Base-by-base conservation (phyloP, 179 eudicot genomes). In the Spinacia oleracea region DNA sequence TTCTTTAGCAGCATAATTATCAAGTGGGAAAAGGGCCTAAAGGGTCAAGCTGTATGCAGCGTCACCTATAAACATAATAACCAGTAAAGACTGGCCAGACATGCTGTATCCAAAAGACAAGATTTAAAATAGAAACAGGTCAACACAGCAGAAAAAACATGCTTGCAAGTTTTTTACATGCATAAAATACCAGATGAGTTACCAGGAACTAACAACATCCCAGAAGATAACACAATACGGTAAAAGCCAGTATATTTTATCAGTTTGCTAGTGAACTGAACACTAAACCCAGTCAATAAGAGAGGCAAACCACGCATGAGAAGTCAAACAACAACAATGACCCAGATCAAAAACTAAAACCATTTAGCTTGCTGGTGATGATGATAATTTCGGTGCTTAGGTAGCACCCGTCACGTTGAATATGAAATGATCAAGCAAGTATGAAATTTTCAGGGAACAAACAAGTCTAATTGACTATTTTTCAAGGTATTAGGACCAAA, bases 11-110 rank as follows among this genome's bases (percentile, higher is more conserved):
- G n/a, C 35, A 4, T 50, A 62, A 18, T 25, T 34, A 32, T n/a
- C 31, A 7, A 27, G 9, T 23, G 32, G 20, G 25, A 10, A 72
- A 32, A 45, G 8, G 42, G 68, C 67, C 51, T 45, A 23, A 42
- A 8, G 70, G 65, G 8, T 34, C 70, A 65, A 34, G 45, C 59
- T 72, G 72, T 72, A 31, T 50, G 63, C 63, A 53, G 29, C 64
- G 3, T 72, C 76, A n/a, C 31, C 76, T 7, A 64, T 56, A 43
- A 1, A 12, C 48, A 9, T n/a, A n/a, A 70, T 15, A 71, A 6
- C 73, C 16, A 70, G 23, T 71, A n/a, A 29, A 48, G 74, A 48
- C 40, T n/a, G 40, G 34, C 40, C 42, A 71, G 6, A 42, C 42
- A 29, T 46, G 12, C 11, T 48, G 6, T 16, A 48, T 71, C 9